Base-by-base conservation (phyloP, 129 eudicot species). In the Scalesia atractyloides region DNA sequence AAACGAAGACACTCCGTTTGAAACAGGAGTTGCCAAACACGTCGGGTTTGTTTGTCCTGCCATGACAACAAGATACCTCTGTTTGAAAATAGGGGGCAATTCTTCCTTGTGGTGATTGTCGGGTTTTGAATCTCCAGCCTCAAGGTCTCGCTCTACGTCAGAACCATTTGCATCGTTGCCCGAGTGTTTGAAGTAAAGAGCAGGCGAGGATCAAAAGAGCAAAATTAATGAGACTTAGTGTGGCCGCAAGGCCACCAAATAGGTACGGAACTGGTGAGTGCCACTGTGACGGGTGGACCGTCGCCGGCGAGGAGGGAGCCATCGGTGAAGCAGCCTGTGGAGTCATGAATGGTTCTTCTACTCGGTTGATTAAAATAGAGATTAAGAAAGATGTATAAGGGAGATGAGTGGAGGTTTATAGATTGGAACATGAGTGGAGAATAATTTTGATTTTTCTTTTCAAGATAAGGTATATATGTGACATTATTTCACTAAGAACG, bases 261-360 rank as follows among this genome's bases (percentile, higher is more conserved):
- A 89, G 84, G 80, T 89, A 89, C 39, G 96, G 96, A 60, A 89
- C 92, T 44, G 92, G 92, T 4, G 90, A 86, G 81, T 89, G 89
- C 96, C 92, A 84, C 47, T 78, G 86, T 7, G 95, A 85, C 65
- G n/a, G 52, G 17, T 66, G 90, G 18, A 64, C 13, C 30, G 54
- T 69, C 57, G 14, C 85, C 60, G 63, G 71, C 33, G 82, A 46
- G n/a, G 84, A 50, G 26, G 82, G 58, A 18, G 82, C 44, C 8
- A 79, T 41, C n/a, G 73, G 22, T 18, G 82, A 50, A 18, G 80
- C 39, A 15, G 60, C 3, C 14, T 58, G 67, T 58, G 57, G 61
- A 67, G 74, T 57, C 74, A 67, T 76, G 17, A n/a, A 48, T 66
- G 26, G 65, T 67, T 74, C 34, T 44, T 47, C 11, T 8, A 8